Evolutionary conservation across 2,329 filamentous ascomycete genomes (phyloP), one percentile per base, ranked within the genome.

Genomic region (Chalara sp.): DNA sequence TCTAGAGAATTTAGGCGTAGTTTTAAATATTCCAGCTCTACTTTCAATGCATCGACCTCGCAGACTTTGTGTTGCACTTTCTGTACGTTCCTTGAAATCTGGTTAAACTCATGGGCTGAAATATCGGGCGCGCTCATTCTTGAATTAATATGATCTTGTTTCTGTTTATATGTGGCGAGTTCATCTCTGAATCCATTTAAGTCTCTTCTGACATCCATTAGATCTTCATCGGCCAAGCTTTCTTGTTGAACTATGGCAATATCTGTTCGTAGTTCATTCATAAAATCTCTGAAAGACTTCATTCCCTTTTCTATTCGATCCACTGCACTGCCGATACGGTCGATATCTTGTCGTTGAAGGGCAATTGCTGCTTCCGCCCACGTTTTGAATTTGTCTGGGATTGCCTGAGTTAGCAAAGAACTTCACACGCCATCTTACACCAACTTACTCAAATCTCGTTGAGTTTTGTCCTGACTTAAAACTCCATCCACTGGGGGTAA

Each of bases 331-430:
- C 54, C 58, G 32, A 66, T 55, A 6, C 63, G 60, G 49, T 63
- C 60, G 35, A 67, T 66, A 47, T 65, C 60, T 40, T 57, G 56
- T 50, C 58, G 55, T 51, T 67, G 63, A 32, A 31, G 47, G 13
- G 41, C 49, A 32, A 65, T 61, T 6, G 56, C 51, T 40, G 53
- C 49, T 43, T 62, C 53, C 6, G 59, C 61, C 61, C 62, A 64
- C 7, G 39, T 40, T 21, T 49, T 53, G 50, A 65, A 65, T 8
- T 56, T 53, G 31, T 35, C 29, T 21, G 21, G 21, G 21, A 21
- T 21, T 21, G 21, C 21, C 21, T 21, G 21, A 21, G 21, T 21
- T 21, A 21, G 21, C 21, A 21, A 21, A 21, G 21, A 21, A 21
- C 21, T 21, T 21, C 21, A 21, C 3, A 21, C 21, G 2, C 21